Conservation (phyloP, 1,139 yeast species). For the Meyerozyma smithsonii region DNA sequence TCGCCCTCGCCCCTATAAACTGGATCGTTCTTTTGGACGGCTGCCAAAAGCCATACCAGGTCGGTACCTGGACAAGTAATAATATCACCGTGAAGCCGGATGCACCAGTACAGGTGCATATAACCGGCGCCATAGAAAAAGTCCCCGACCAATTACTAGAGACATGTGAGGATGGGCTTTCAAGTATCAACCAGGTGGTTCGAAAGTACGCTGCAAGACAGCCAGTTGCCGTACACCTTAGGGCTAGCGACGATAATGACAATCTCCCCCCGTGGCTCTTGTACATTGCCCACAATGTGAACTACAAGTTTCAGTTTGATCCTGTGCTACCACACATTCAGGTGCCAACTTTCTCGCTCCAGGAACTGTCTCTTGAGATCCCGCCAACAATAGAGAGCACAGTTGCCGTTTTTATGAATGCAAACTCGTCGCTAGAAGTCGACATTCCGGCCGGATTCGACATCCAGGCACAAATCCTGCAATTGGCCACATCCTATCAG, state of each 20-base stretch:
- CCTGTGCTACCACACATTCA: not conserved
- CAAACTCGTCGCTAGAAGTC: not conserved
- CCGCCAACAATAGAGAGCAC: constrained; percentile 9
- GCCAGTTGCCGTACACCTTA: constrained; percentile 17
- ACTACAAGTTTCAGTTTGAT: constrained; percentile 9
- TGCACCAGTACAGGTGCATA: constrained; percentile 10
- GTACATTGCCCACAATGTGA: constrained; percentile 14
- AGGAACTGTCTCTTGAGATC: constrained; percentile 9
- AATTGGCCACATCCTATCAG: not conserved
- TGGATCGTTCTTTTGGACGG: constrained; percentile 26
- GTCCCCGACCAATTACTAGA: constrained; percentile 17
- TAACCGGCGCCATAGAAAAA: constrained; percentile 15
- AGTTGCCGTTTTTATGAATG: constrained; percentile 10
- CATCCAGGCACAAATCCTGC: not conserved
- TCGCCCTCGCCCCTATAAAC: constrained; percentile 16
- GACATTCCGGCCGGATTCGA: not conserved
- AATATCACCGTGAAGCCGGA: constrained; percentile 15
- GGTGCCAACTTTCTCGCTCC: not conserved
- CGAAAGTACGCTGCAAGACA: constrained; percentile 18
- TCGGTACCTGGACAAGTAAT: constrained; percentile 23
- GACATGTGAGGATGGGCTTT: constrained; percentile 16
- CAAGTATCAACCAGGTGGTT: constrained; percentile 19
- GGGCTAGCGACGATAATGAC: constrained; percentile 15
- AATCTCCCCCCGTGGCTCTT: constrained; percentile 25
- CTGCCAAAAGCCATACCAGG: constrained; percentile 17